Base-by-base conservation (phyloP, 495 filamentous ascomycete genomes). In the Penicillium bovifimosum region DNA sequence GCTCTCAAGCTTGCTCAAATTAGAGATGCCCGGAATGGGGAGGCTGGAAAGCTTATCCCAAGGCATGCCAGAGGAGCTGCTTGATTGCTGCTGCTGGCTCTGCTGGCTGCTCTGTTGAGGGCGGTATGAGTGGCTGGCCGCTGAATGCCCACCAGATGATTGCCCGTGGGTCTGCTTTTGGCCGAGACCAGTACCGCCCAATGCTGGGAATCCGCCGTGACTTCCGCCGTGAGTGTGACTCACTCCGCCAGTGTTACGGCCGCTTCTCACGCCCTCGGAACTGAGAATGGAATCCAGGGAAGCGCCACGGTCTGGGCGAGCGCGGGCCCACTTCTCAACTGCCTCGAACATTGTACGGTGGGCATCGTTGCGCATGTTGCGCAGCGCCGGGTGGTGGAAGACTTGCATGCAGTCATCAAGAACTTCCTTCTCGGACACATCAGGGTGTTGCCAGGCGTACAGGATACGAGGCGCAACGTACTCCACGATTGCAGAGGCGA, bases 321-420 rank as follows among this genome's bases (percentile, higher is more conserved):
- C 76, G 13, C 86, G 74, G 5, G 79, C 82, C 92, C 92, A 97
- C 38, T 72, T 72, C 54, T 86, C 70, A 10, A 97, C 90, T 2
- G 83, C 85, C 42, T 84, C 77, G 66, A 86, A 97, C 92, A 97
- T 97, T 29, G 82, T 80, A 6, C 81, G 73, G 58, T 96, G 92
- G 38, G 91, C 81, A 60, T 96, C 87, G 45, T 84, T 74, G 47
- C 71, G 70, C 16, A 82, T 82, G 47, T 91, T 79, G 9, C 90
- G 81, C 38, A 89, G 69, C 6, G 84, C 88, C 0, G 92, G 92
- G 64, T 97, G 91, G 65, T 97, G 92, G 74, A 97, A 95, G 2
- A 86, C 86, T 9, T 76, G 78, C 13, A 86, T 56, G 41, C 90
- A 81, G 52, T 96, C 92, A 36, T 85, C 66, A 24, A 91, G 71